Conservation (phyloP, 805 yeast species). For the Ogataea salicorniae region DNA sequence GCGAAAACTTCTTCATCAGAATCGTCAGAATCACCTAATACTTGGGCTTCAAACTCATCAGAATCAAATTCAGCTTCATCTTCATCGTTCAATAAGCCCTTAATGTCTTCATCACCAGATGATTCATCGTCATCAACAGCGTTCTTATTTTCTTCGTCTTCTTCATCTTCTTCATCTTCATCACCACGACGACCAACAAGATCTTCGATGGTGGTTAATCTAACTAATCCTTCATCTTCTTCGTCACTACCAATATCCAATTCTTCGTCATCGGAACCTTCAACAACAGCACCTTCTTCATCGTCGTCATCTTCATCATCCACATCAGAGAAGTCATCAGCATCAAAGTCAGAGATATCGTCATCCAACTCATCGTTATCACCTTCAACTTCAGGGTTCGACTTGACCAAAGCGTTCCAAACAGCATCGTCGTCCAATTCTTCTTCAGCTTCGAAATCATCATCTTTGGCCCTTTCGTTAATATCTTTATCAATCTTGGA, state of each 20-base stretch:
- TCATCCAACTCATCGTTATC: constrained; percentile 33
- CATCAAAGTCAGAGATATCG: constrained; percentile 34
- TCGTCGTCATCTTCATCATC: constrained; percentile 29
- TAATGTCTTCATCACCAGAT: constrained; percentile 25
- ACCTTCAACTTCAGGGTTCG: constrained; percentile 54
- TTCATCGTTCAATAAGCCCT: constrained; percentile 17
- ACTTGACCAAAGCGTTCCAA: constrained; percentile 56
- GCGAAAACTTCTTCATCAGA: constrained; percentile 25
- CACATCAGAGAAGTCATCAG: constrained; percentile 31
- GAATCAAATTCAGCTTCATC: constrained; percentile 18
- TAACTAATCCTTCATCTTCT: constrained; percentile 30
- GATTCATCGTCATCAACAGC: constrained; percentile 21
- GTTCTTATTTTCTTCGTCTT: constrained; percentile 22
- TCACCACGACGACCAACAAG: constrained; percentile 31
- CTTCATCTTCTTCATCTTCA: constrained; percentile 30
- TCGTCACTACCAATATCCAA: constrained; percentile 30
- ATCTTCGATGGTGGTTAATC: constrained; percentile 25
- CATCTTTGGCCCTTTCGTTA: constrained; percentile 40
- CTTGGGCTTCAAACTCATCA: constrained; percentile 27
- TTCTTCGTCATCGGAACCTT: constrained; percentile 26
- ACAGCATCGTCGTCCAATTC: constrained; percentile 51
- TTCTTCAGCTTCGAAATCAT: constrained; percentile 31
- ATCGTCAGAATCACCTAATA: constrained; percentile 22
- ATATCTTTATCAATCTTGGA: constrained; percentile 40
- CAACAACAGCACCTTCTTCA: constrained; percentile 21